Base-by-base conservation (phyloP, 805 yeast genomes). In the Saturnispora hagleri region DNA sequence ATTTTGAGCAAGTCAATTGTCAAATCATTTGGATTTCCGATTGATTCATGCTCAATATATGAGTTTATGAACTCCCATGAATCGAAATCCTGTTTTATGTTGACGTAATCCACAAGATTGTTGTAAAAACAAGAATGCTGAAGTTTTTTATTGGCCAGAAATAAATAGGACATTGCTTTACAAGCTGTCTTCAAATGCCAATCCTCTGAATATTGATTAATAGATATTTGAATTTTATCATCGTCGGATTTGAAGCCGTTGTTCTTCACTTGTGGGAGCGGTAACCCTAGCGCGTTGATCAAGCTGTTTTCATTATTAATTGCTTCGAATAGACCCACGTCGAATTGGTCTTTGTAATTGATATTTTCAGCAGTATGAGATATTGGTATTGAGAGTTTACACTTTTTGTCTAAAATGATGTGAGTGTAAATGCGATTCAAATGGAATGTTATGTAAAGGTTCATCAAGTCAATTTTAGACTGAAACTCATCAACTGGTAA, bases 141-240 rank as follows among this genome's bases (percentile, higher is more conserved):
- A 59, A 47, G 44, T 12, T 57, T 55, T 43, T 72, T 66, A 56
- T 82, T 84, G 1, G 87, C 84, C 43, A 68, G 67, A 60, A 77
- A 77, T 27, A 84, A 74, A 15, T 80, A 62, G 0, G 80, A 73
- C 58, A 86, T 66, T 1, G 83, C 69, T 27, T 77, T 70, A 1
- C 86, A 81, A 0, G 89, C 88, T 0, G 88, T 74, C 50, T 75
- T 71, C 34, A 90, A 69, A 56, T 84, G 89, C 96, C 97, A 91
- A 61, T 87, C 89, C 54, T 77, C 75, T 0, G 86, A 83, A 64
- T 90, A 90, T 57, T 79, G 81, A 41, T 76, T 76, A 5, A 81
- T 63, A 50, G 69, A 71, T 12, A 82, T 72, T 53, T 73, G 77
- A 17, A 60, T 51, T 22, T 60, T 57, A 22, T 57, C 52, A 51